Evolutionary conservation across 1,139 yeast species (phyloP), one percentile per base, ranked within the genome.

Genomic region (Fermentozyma sake): DNA sequence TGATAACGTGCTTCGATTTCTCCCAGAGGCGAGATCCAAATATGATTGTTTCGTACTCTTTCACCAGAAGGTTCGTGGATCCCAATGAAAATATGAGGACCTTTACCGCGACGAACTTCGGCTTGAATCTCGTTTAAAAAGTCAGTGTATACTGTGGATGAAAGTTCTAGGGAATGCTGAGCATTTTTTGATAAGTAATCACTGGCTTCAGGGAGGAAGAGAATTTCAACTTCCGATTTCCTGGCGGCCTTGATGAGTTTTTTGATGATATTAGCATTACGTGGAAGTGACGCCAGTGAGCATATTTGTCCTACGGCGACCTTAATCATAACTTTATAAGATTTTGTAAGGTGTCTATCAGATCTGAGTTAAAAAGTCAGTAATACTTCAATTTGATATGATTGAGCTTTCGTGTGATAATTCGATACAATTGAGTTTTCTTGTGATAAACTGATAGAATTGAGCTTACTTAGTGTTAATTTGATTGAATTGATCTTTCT

Each of bases 151-250:
- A 80, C 72, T 2, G 72, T 42, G 20, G 63, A 51, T 1, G 82
- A 86, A 16, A 89, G 58, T 18, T 59, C 44, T 29, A 68, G 61
- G 2, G 95, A 79, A 39, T 85, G 89, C 1, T 52, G 52, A 1
- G 93, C 78, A 38, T 78, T 72, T 24, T 74, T 63, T 4, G 95
- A 81, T 23, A 91, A 68, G 51, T 86, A 91, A 48, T 91, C 97
- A 1, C 91, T 71, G 0, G 97, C 97, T 51, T 91, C 98, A 2
- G 97, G 97, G 22, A 91, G 68, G 48, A 89, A 87, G 7, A 89
- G 63, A 3, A 85, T 75, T 35, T 69, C 61, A 7, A 80, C 86
- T 4, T 78, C 68, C 7, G 65, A 50, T 6, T 55, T 54, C 0
- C 82, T 68, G 0, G 96, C 95, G 30, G 64, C 57, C n/a, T 60